phyloP scores from a whole-genome alignment of 768 basidiomycete species.

The Sarcodon aspratus region DNA sequence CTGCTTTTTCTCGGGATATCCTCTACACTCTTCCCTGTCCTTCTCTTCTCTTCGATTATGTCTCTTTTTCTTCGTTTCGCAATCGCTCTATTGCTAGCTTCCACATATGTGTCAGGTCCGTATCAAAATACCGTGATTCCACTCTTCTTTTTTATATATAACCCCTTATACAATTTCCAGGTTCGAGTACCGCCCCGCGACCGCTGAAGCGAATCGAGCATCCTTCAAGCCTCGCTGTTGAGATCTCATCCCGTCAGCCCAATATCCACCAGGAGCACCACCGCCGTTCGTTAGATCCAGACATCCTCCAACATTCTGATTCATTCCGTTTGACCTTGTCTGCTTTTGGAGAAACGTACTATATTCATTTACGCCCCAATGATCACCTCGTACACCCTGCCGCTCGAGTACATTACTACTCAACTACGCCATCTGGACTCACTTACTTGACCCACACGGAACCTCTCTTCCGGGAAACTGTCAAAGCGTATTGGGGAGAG shows the following conservation, averaged over 20 bases:
- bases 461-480: slow-evolving; percentile 51
- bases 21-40: not conserved
- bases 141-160: not conserved
- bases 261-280: not conserved
- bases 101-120: not conserved
- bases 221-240: slow-evolving; percentile 25
- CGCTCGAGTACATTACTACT: slow-evolving; percentile 59
- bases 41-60: not conserved
- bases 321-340: slow-evolving; percentile 59
- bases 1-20: too few relatives aligned
- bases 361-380: slow-evolving; percentile 71
- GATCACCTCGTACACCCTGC: slow-evolving; percentile 70
- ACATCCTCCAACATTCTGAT: slow-evolving; percentile 53
- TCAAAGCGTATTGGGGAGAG: slow-evolving; percentile 66
- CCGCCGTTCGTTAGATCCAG: slow-evolving; percentile 18
- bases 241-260: slow-evolving; percentile 26
- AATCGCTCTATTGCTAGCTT: not conserved
- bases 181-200: slow-evolving; percentile 17
- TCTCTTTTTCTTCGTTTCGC: not conserved
- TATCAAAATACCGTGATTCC: not conserved
- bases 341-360: slow-evolving; percentile 53
- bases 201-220: slow-evolving; percentile 25
- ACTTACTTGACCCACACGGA: slow-evolving; percentile 39
- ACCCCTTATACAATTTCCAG: slow-evolving; percentile 3
- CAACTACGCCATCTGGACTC: slow-evolving; percentile 36